phyloP scores from a whole-genome alignment of 108 stramenopile species.

The Cyclotella baltica region DNA sequence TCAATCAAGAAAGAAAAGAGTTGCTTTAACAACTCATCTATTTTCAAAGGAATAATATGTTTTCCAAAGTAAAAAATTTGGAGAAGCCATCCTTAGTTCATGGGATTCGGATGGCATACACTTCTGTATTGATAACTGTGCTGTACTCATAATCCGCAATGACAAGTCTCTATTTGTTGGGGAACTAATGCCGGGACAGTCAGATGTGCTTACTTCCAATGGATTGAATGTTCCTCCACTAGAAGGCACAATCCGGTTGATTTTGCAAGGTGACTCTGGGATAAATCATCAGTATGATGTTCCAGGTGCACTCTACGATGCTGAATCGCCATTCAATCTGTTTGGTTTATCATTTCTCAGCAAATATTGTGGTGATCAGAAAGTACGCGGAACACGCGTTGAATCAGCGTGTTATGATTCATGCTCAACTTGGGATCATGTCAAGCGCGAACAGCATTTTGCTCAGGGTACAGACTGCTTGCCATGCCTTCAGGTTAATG shows the following conservation, averaged over 20 bases:
- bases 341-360: neutral
- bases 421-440: too few relatives aligned
- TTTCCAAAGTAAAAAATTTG: neutral
- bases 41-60: neutral
- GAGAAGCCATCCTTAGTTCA: neutral
- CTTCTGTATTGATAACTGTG: conserved; percentile 7
- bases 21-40: neutral
- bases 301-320: neutral
- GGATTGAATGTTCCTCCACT: neutral
- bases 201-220: neutral
- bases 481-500: too few relatives aligned
- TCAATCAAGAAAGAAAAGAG: neutral
- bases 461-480: too few relatives aligned
- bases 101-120: conserved; percentile 12
- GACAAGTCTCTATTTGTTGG: conserved; percentile 1
- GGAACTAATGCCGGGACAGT: neutral
- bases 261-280: neutral
- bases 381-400: too few relatives aligned
- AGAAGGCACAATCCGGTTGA: neutral
- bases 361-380: neutral
- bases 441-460: too few relatives aligned
- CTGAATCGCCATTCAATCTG: conserved; percentile 3
- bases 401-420: too few relatives aligned
- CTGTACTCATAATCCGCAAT: neutral
- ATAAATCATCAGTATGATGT: neutral